phyloP scores from a whole-genome alignment of 805 yeast species.

The Saccharomycopsis malanga region DNA sequence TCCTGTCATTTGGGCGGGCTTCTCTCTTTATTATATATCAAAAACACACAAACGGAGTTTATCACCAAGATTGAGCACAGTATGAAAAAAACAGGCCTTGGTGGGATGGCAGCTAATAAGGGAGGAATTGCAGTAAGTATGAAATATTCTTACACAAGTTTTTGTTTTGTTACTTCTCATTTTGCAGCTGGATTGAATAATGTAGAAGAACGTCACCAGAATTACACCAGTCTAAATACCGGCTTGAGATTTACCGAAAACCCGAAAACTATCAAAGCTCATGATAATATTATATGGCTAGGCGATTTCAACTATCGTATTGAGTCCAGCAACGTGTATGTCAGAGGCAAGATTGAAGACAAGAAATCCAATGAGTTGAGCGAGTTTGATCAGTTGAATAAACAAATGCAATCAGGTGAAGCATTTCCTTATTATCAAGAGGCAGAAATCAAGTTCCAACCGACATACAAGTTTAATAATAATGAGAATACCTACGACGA shows the following conservation, averaged over 20 bases:
- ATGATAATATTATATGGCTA: slow-evolving; percentile 79
- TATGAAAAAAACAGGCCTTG: slow-evolving; percentile 85
- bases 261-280: slow-evolving; percentile 55
- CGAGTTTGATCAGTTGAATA: slow-evolving; percentile 69
- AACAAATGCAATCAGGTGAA: slow-evolving; percentile 69
- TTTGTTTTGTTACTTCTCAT: slow-evolving; percentile 82
- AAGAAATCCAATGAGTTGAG: slow-evolving; percentile 47
- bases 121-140: slow-evolving; percentile 76
- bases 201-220: slow-evolving; percentile 76
- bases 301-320: slow-evolving; percentile 94
- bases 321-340: slow-evolving; percentile 61
- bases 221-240: slow-evolving; percentile 70
- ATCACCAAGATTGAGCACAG: slow-evolving; percentile 62
- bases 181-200: slow-evolving; percentile 88
- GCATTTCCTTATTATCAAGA: slow-evolving; percentile 80
- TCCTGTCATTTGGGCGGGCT: slow-evolving; percentile 85
- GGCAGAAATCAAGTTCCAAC: slow-evolving; percentile 70
- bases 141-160: slow-evolving; percentile 53
- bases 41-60: slow-evolving; percentile 42
- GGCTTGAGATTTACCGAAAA: slow-evolving; percentile 59
- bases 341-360: slow-evolving; percentile 45
- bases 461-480: slow-evolving; percentile 91
- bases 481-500: slow-evolving; percentile 80
- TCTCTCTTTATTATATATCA: slow-evolving; percentile 59
- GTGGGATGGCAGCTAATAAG: slow-evolving; percentile 80